Evolutionary conservation across 371 early-diverging fungal genomes (phyloP).

Genomic region (Apophysomyces ossiformis): DNA sequence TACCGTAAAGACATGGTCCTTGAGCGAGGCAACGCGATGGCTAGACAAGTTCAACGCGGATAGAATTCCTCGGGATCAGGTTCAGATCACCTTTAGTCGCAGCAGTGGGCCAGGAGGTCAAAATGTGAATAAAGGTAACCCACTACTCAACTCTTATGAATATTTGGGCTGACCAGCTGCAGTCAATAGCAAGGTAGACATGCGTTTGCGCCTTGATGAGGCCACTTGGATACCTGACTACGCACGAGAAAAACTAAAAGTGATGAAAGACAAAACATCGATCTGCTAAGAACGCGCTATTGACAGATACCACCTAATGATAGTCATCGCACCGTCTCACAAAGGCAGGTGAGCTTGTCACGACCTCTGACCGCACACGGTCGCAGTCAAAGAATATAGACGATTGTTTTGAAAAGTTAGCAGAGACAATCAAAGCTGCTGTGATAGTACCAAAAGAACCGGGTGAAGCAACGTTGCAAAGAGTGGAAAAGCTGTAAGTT

Average conservation of each 20-base stretch:
- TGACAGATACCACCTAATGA: background rate
- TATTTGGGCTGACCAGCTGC: background rate
- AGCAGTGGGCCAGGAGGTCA: constrained; percentile 89
- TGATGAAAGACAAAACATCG: background rate
- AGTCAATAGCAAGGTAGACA: constrained; percentile 89
- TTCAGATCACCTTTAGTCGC: constrained; percentile 37
- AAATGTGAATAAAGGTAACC: constrained; percentile 86
- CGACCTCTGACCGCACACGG: constrained; percentile 80
- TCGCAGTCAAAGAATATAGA: constrained; percentile 81
- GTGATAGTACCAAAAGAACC: constrained; percentile 76
- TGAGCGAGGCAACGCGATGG: constrained; percentile 40
- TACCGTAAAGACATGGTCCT: constrained; percentile 29
- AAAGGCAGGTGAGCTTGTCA: constrained; percentile 73
- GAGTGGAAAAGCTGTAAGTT: constrained; percentile 70
- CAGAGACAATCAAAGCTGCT: constrained; percentile 64
- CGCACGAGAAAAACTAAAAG: constrained; percentile 56
- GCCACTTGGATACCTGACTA: constrained; percentile 83
- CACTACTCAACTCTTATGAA: background rate
- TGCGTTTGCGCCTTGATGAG: constrained; percentile 69
- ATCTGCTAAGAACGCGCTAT: background rate
- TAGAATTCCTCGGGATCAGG: constrained; percentile 42
- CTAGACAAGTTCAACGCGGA: constrained; percentile 31
- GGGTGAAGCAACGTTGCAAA: constrained; percentile 61
- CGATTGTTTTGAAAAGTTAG: constrained; percentile 80
- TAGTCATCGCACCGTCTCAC: constrained; percentile 65